Evolutionary conservation across 2,329 filamentous ascomycete genomes (phyloP).

Genomic region (Diaporthe velutina): DNA sequence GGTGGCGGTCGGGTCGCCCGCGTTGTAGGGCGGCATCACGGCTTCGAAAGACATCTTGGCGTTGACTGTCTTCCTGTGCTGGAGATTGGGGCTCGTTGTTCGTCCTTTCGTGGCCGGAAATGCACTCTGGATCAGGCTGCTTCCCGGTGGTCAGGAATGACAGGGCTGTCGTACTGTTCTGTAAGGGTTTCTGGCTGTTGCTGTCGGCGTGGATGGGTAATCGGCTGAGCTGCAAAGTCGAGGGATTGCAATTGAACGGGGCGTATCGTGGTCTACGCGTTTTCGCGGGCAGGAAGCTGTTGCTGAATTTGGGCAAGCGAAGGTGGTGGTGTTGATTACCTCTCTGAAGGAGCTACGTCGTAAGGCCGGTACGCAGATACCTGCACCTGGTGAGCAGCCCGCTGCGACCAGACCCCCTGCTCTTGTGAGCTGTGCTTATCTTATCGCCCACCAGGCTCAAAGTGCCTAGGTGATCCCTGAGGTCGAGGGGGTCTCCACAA

Average conservation of each 20-base stretch:
- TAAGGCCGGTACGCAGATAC: not conserved
- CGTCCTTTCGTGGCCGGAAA: no score
- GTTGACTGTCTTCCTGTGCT: not conserved
- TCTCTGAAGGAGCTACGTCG: constrained; percentile 21
- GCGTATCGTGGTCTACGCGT: not conserved
- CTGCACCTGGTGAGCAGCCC: not conserved
- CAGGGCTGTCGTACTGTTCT: no score
- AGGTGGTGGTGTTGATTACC: not conserved
- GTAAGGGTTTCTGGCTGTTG: not conserved
- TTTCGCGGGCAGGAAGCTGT: not conserved
- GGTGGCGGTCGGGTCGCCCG: constrained; percentile 79
- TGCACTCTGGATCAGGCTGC: not conserved
- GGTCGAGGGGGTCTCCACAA: not conserved
- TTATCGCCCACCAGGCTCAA: constrained; percentile 9
- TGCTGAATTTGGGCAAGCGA: not conserved
- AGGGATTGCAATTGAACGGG: not conserved
- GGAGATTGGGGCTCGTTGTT: not conserved
- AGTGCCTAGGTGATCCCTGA: constrained; percentile 10
- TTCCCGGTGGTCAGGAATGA: not conserved
- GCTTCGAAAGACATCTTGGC: constrained; percentile 79
- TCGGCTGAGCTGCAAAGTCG: not conserved
- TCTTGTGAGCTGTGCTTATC: constrained; percentile 21
- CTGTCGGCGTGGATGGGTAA: not conserved
- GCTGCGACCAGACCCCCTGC: constrained; percentile 31
- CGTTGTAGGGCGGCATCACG: constrained; percentile 76